Evolutionary conservation across 148 eudicot species (phyloP).

Genomic region (Dysphania ambrosioides): DNA sequence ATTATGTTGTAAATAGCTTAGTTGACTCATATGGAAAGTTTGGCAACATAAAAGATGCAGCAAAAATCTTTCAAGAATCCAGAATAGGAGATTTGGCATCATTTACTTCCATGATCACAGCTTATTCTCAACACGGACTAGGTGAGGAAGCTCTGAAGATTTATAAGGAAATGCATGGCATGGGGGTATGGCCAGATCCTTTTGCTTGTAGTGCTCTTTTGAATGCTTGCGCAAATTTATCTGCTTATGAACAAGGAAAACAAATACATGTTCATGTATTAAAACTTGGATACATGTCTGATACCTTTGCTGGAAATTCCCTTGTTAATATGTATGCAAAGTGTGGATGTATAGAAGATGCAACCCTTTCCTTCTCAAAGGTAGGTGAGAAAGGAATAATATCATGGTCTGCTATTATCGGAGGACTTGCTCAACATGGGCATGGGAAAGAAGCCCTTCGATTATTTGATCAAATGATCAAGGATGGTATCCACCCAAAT

Average conservation of each 20-base stretch:
- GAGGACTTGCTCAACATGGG: constrained; percentile 81
- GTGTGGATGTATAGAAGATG: constrained; percentile 69
- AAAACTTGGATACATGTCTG: constrained; percentile 49
- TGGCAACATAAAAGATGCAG: constrained; percentile 39
- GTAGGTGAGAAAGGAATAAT: constrained; percentile 51
- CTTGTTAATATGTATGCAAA: constrained; percentile 80
- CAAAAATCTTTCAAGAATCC: constrained; percentile 45
- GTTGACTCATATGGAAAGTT: constrained; percentile 66
- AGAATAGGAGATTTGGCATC: constrained; percentile 46
- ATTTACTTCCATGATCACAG: constrained; percentile 62
- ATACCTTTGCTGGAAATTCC: constrained; percentile 64
- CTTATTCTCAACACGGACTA: constrained; percentile 64
- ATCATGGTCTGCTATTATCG: constrained; percentile 75
- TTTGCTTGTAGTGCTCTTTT: constrained; percentile 64
- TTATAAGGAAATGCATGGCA: constrained; percentile 42
- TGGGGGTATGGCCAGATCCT: constrained; percentile 49
- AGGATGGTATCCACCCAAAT: constrained; percentile 48
- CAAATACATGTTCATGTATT: constrained; percentile 60
- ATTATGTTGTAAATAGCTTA: constrained; percentile 55
- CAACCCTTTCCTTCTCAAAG: constrained; percentile 47
- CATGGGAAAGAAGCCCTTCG: constrained; percentile 56
- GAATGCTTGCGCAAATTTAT: constrained; percentile 63
- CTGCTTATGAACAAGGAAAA: constrained; percentile 75
- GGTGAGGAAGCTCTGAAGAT: constrained; percentile 73
- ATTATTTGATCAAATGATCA: constrained; percentile 51